Percentiles rank a stretch among this genome's conserved stretches.
Evolutionary conservation across 495 filamentous ascomycete species (phyloP).

Genomic region (Hypoxylon fragiforme): DNA sequence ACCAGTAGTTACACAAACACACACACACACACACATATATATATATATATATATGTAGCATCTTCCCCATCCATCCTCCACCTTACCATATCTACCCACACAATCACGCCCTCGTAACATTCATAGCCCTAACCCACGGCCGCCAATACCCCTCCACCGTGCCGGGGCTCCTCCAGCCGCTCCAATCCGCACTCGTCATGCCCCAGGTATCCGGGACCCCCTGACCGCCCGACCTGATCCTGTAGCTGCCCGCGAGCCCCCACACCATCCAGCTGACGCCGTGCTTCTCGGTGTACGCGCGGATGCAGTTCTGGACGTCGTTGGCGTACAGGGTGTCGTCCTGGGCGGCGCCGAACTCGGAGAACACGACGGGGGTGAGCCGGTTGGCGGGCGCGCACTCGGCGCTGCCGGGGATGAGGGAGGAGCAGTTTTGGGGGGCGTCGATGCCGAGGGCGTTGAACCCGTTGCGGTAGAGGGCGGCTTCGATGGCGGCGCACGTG

Average conservation of each 20-base stretch:
- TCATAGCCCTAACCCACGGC: slow-evolving; percentile 43
- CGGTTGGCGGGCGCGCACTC: slow-evolving; percentile 34
- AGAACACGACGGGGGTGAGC: slow-evolving; percentile 51
- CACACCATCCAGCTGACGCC: slow-evolving; percentile 59
- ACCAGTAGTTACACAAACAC: too few relatives aligned
- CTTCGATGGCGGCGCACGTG: slow-evolving; percentile 49
- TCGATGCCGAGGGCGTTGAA: slow-evolving; percentile 51
- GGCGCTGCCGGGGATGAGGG: slow-evolving; percentile 6
- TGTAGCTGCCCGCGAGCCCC: slow-evolving; percentile 60
- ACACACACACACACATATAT: too few relatives aligned
- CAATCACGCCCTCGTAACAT: slow-evolving; percentile 18
- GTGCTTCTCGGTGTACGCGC: slow-evolving; percentile 47
- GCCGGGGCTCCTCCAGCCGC: slow-evolving; percentile 42
- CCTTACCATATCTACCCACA: not conserved
- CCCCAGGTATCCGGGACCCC: slow-evolving; percentile 56
- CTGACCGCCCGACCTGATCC: slow-evolving; percentile 50
- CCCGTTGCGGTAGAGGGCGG: slow-evolving; percentile 48
- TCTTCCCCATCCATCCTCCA: not conserved
- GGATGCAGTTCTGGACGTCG: slow-evolving; percentile 52
- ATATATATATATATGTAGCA: too few relatives aligned
- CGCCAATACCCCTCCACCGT: slow-evolving; percentile 43
- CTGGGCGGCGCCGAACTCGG: slow-evolving; percentile 54
- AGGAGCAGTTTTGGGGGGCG: slow-evolving; percentile 39
- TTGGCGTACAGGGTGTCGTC: slow-evolving; percentile 43
- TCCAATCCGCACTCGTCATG: slow-evolving; percentile 44